Percentiles rank a stretch among this genome's conserved stretches.
phyloP scores from a whole-genome alignment of 148 eudicot genomes.

The Amaranthus hypochondriacus region DNA sequence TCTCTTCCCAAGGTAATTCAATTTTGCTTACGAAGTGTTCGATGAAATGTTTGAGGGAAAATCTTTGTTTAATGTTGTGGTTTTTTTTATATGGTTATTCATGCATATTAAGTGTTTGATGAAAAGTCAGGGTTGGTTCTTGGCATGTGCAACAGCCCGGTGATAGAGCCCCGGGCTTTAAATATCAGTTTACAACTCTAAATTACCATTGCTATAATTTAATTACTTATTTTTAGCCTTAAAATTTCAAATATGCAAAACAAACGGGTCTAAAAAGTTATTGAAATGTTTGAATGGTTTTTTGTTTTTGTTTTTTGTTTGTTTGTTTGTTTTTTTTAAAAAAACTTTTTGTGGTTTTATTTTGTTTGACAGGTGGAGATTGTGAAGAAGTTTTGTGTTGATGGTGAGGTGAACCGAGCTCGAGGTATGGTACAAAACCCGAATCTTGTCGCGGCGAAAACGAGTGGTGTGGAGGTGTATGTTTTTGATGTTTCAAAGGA shows the following conservation, averaged over 20 bases:
- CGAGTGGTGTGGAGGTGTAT: slow-evolving; percentile 71
- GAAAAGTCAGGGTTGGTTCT: too few relatives aligned
- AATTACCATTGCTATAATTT: too few relatives aligned
- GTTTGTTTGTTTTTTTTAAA: background rate
- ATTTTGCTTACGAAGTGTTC: slow-evolving; percentile 37
- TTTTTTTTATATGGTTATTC: background rate
- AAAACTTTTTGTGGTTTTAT: background rate
- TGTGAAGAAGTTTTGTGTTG: slow-evolving; percentile 59
- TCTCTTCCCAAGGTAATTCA: slow-evolving; percentile 53
- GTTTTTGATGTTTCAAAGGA: slow-evolving; percentile 67
- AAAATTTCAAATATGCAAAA: too few relatives aligned
- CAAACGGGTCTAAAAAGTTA: too few relatives aligned
- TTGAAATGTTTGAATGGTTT: background rate
- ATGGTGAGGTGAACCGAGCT: slow-evolving; percentile 94
- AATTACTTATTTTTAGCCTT: too few relatives aligned
- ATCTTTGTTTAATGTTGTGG: background rate
- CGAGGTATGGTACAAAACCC: slow-evolving; percentile 74
- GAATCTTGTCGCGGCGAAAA: slow-evolving; percentile 74
- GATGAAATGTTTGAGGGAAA: slow-evolving; percentile 42
- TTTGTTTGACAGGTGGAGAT: slow-evolving; percentile 59
- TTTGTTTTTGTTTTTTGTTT: background rate
- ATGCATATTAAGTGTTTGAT: background rate
- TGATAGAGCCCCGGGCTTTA: too few relatives aligned
- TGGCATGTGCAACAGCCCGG: too few relatives aligned
- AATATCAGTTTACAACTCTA: too few relatives aligned